Evolutionary conservation across 768 basidiomycete genomes (phyloP), one percentile per base, ranked within the genome.

Genomic region (Kwoniella mangroviensis): DNA sequence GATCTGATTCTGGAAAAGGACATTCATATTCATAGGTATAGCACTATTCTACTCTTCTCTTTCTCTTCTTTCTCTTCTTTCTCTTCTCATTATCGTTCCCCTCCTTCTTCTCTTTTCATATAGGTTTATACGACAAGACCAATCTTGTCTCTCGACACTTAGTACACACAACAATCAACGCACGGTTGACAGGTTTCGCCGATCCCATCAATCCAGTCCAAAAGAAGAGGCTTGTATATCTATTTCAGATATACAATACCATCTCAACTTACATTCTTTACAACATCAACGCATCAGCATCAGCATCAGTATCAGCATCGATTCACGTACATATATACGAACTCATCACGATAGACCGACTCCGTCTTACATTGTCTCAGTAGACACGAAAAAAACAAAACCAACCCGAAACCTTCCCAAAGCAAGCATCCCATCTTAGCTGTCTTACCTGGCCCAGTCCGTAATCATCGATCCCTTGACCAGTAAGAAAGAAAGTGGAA

Each of bases 41-140:
- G 51, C 21, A n/a, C 9, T 52, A 22, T 22, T 45, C 26, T 41
- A 21, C n/a, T 15, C 28, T 3, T 51, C 11, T 26, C 34, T 41
- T 19, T 34, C 6, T 34, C 60, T 42, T 43, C 13, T 42, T 4
- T 49, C 5, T 24, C 28, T 40, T 15, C 34, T 34, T 21, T 34
- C 24, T n/a, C 11, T 13, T 54, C 26, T 52, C 24, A n/a, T 64
- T 45, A 64, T 64, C 63, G 10, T 64, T 21, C 58, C 21, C 62
- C 40, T 52, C 26, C 7, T 26, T 49, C 45, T 24, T 43, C 28
- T 26, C n/a, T 43, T 61, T 15, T 49, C 22, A n/a, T 22, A 11
- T 61, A 49, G 45, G 45, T 49, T 49, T 15, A 49, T 49, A 49
- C 45, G 19, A 49, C 45, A 49, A 34, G 34, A 34, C 34, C 34